These are phyloP conservation scores for Daldinia grandis DNA, from an alignment of 495 filamentous ascomycete genomes.

Conservation along the genomic window DNA sequence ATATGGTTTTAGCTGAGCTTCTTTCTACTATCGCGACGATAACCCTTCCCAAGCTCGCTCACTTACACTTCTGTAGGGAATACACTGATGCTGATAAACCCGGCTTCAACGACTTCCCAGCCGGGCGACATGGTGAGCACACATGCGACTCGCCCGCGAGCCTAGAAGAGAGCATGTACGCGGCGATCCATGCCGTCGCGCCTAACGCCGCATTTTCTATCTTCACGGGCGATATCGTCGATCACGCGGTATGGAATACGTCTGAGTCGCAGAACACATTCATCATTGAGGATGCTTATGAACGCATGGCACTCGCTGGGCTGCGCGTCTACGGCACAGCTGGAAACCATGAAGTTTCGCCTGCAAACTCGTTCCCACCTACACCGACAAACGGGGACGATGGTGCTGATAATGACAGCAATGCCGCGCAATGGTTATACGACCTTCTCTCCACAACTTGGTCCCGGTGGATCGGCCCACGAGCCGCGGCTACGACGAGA, in stretches of 20 bases:
- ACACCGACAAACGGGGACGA: conserved; percentile 29
- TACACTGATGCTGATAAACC: conserved; percentile 56
- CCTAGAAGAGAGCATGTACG: conserved; percentile 63
- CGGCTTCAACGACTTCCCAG: conserved; percentile 55
- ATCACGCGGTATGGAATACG: conserved; percentile 56
- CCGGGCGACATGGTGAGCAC: conserved; percentile 56
- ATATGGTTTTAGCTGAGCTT: no score
- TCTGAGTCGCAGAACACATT: conserved; percentile 51
- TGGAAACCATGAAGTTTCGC: conserved; percentile 65
- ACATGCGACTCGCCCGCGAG: conserved; percentile 60
- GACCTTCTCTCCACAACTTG: conserved; percentile 57
- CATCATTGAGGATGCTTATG: conserved; percentile 57
- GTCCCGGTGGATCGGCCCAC: conserved; percentile 54
- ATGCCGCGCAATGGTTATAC: conserved; percentile 61
- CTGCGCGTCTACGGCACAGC: conserved; percentile 59
- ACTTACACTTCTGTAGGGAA: conserved; percentile 34
- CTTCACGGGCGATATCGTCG: conserved; percentile 61
- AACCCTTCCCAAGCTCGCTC: not conserved
- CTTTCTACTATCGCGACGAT: not conserved
- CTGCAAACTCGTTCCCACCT: conserved; percentile 61
- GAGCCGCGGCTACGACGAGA: conserved; percentile 44
- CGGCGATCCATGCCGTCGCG: conserved; percentile 53
- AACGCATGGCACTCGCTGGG: conserved; percentile 46
- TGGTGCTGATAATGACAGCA: conserved; percentile 6
- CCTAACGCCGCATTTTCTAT: conserved; percentile 53